Evolutionary conservation across 2,329 filamentous ascomycete genomes (phyloP).

Genomic region (Penicillium sp.): DNA sequence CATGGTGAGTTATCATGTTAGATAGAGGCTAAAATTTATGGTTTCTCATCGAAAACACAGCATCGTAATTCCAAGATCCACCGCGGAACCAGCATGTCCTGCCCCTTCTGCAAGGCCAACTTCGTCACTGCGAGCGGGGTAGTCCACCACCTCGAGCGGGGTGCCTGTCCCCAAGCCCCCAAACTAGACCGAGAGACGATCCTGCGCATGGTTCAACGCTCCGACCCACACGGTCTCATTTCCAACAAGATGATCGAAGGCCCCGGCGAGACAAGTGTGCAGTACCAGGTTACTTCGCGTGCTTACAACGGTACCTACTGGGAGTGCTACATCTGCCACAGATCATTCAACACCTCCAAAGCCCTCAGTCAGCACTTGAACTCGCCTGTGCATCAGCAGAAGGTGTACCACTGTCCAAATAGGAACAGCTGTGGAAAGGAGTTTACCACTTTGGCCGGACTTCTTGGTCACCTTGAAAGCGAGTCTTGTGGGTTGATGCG

Average conservation of each 20-base stretch:
- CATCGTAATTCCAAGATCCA: slow-evolving; percentile 59
- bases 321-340: slow-evolving; percentile 59
- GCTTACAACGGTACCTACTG: slow-evolving; percentile 52
- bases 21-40: not conserved
- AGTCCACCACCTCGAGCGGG: slow-evolving; percentile 58
- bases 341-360: slow-evolving; percentile 38
- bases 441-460: slow-evolving; percentile 41
- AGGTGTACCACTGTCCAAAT: slow-evolving; percentile 50
- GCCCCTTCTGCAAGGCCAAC: slow-evolving; percentile 56
- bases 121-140: slow-evolving; percentile 58
- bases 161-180: slow-evolving; percentile 52
- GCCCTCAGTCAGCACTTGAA: slow-evolving; percentile 57
- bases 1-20: slow-evolving; percentile 23
- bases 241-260: slow-evolving; percentile 56
- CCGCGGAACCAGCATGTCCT: slow-evolving; percentile 47
- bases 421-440: slow-evolving; percentile 33
- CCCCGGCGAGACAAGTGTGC: slow-evolving; percentile 32
- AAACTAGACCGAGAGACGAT: slow-evolving; percentile 53
- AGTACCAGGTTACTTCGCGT: slow-evolving; percentile 41
- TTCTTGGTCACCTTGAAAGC: slow-evolving; percentile 52
- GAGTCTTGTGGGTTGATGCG: slow-evolving; percentile 44
- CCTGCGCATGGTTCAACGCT: slow-evolving; percentile 46
- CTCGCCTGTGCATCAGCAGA: slow-evolving; percentile 54
- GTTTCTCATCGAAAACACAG: slow-evolving; percentile 35
- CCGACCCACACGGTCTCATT: slow-evolving; percentile 53